Base-by-base conservation (phyloP, 345 rosid species). In the Eucalyptus erythrocorys region DNA sequence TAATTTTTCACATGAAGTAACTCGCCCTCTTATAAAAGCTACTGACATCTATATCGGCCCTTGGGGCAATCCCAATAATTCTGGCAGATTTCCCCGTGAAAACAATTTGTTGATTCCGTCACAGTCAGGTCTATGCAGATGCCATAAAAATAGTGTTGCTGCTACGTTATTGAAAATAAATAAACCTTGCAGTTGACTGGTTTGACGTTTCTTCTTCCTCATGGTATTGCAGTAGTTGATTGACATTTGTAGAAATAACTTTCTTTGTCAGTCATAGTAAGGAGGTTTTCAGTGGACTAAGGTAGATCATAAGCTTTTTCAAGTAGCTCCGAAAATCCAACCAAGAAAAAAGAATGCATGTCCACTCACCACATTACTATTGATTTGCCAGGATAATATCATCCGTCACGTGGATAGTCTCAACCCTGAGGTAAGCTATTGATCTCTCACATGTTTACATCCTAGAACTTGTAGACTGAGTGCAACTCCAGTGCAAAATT, bases 391-490 rank as follows among this genome's bases (percentile, higher is more conserved):
- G 99, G 96, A 94, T 87, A 94, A 93, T 85, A 93, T 97, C 87
- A 91, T 95, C 86, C 88, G 86, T 89, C 90, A 84, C 87, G 91
- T 95, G 91, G 96, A 95, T 90, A 96, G 93, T n/a, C 91, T 97
- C 87, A 97, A 94, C 88, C 98, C 97, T 47, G 96, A 95, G 99
- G 99, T 96, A 94, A 40, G 88, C 88, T 89, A 45, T 53, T 88
- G 48, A 86, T 76, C 30, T 34, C 26, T 76, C 30, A 76, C 84
- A 21, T 40, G 30, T 76, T 64, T 64, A 8, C 76, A 4, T n/a
- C 76, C 2, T 76, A 76, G 26, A 40, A 76, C 47, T 64, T 64
- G 40, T 64, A 64, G 40, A 64, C 76, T 64, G 40, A 64, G 40
- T 64, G 76, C 40, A 64, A n/a, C 40, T 64, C 40, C 76, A 64